Base-by-base conservation (phyloP, 163 green algal genomes). In the Coccomyxa subellipsoidea region DNA sequence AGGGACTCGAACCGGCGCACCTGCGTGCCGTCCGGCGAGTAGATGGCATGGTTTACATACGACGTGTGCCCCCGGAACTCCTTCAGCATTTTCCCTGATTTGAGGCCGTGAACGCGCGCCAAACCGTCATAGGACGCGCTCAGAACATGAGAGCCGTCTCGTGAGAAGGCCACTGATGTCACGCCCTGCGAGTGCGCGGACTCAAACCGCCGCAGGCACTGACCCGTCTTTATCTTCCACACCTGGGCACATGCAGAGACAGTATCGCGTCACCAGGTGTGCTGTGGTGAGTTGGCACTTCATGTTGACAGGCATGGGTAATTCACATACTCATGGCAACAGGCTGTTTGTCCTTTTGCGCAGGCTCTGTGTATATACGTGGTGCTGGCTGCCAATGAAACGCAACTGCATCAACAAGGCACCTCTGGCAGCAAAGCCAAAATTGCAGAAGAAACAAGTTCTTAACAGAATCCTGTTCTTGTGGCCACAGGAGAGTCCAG, bases 51-150 rank as follows among this genome's bases (percentile, higher is more conserved):
- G 84, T 98, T 97, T 15, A 98, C 96, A 86, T 96, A 99, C 25
- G 89, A 96, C 15, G 89, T 95, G 89, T 99, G 96, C 6, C 96
- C 96, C 0, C 96, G 81, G 85, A 98, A 96, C 90, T 99, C 96
- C 87, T 98, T 98, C 34, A 99, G 90, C 90, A 96, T 94, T 80
- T 95, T 96, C 53, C 96, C 96, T 35, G 91, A 97, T 89, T 98
- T 98, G 66, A 99, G 91, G 54, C 96, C 96, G 85, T 99, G 96
- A 77, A 99, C 91, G n/a, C 92, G 89, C n/a, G 93, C 88, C 10
- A 92, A 92, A 54, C 90, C 91, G 85, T 99, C 96, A 83, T 98
- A 99, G 0, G 93, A 97, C 29, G 86, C 89, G 38, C 80, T 93
- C 38, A 99, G 88, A 38, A 99, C 89, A 78, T 98, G 93, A 27